Conservation (phyloP, 192 early-diverging fungal genomes). For the Neocallimastix lanati region DNA sequence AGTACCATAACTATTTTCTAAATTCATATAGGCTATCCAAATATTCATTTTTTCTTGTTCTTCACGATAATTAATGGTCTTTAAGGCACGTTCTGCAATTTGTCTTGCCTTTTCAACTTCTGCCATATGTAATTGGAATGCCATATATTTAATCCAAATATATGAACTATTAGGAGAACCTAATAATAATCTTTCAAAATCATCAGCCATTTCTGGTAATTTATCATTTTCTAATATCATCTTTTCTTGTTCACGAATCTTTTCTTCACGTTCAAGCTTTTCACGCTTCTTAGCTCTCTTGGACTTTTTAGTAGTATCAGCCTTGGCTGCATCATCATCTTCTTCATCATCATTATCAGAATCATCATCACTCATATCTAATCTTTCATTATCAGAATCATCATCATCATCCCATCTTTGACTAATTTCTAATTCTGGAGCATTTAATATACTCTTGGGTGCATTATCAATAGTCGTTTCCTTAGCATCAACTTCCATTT, state of each 20-base stretch:
- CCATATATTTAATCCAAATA: slow-evolving; percentile 99
- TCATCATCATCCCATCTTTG: not conserved
- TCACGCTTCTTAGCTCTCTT: slow-evolving; percentile 2
- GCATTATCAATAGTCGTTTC: not conserved
- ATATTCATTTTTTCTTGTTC: slow-evolving; percentile 94
- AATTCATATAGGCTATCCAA: slow-evolving; percentile 88
- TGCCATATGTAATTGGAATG: slow-evolving; percentile 84
- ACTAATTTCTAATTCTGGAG: not conserved
- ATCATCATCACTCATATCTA: slow-evolving; percentile 3
- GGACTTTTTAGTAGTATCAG: slow-evolving; percentile 3
- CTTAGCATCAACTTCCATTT: slow-evolving; percentile 5
- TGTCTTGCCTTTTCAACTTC: slow-evolving; percentile 84
- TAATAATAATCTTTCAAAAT: slow-evolving; percentile 83
- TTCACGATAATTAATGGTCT: slow-evolving; percentile 76
- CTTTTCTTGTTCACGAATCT: slow-evolving; percentile 14
- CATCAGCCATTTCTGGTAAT: slow-evolving; percentile 54
- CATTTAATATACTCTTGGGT: not conserved
- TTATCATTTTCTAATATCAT: slow-evolving; percentile 14
- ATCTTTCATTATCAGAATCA: slow-evolving; percentile 1
- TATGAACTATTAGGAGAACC: slow-evolving; percentile 91
- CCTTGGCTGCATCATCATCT: slow-evolving; percentile 7
- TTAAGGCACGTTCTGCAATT: slow-evolving; percentile 84
- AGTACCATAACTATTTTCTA: slow-evolving; percentile 89
- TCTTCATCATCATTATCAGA: slow-evolving; percentile 9
- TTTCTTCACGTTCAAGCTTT: not conserved